Conservation (phyloP, 208 protist genomes). For the Leishmania aethiopica region DNA sequence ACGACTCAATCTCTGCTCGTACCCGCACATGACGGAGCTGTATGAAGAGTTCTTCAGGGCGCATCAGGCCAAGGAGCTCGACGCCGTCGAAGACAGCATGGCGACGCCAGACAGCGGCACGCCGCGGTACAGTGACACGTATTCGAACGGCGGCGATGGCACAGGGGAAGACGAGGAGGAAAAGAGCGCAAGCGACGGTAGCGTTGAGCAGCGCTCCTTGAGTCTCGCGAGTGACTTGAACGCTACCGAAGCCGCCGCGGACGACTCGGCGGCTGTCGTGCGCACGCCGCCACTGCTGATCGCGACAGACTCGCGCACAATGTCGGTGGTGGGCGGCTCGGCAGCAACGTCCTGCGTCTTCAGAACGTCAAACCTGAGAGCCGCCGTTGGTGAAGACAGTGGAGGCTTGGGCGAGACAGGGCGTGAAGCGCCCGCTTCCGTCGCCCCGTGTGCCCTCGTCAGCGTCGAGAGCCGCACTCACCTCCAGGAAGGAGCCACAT, state of each 20-base stretch:
- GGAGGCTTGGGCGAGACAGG: neutral
- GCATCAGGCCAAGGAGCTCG: slow-evolving; percentile 26
- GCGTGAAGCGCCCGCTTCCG: neutral
- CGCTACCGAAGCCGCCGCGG: neutral
- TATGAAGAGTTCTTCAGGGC: slow-evolving; percentile 46
- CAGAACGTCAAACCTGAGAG: neutral
- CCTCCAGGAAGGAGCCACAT: neutral
- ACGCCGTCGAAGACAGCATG: slow-evolving; percentile 24
- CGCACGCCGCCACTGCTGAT: slow-evolving; percentile 16
- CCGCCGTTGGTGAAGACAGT: neutral
- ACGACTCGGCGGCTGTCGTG: neutral
- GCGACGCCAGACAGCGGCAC: slow-evolving; percentile 14
- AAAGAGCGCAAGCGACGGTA: neutral
- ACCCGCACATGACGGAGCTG: slow-evolving; percentile 34
- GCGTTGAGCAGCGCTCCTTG: neutral
- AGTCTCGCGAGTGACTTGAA: neutral
- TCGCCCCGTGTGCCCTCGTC: neutral
- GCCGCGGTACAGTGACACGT: neutral
- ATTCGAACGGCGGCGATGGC: neutral
- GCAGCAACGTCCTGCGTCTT: neutral
- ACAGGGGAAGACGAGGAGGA: neutral
- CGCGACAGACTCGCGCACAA: slow-evolving; percentile 2
- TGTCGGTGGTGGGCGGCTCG: neutral
- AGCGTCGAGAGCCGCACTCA: neutral
- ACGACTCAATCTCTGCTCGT: slow-evolving; percentile 36